Base-by-base conservation (phyloP, 208 protist species). In the Leishmania lainsoni region DNA sequence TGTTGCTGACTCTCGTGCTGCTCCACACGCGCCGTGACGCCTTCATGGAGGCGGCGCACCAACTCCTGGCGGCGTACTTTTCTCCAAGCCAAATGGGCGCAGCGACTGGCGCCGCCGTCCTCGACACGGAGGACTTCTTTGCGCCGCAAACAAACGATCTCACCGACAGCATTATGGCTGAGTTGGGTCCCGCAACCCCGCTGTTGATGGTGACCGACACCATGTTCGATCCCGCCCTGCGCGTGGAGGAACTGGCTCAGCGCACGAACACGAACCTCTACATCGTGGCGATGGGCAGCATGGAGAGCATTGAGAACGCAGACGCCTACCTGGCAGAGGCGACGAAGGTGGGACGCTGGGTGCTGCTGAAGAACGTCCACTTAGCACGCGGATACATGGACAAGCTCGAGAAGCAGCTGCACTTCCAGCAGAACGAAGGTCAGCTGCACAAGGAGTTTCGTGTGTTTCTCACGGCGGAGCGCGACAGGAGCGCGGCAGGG, bases 281-380 rank as follows among this genome's bases (percentile, higher is more conserved):
- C 35, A 75, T 92, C 26, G 91, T 99, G n/a, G 99, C 99, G 20
- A 98, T 99, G 87, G 99, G 99, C 71, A 99, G 97, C 75, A 72
- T 91, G 52, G 99, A 99, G 78, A 96, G 98, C 59, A 96, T 97
- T 68, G 90, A 90, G 26, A 86, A 84, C 26, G 99, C 99, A 8
- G 97, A 99, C 66, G 85, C 91, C 51, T 96, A 98, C 58, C 94
- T 99, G 35, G 82, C 78, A 16, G 78, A 86, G 17, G 96, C 93
- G 3, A 91, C 97, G 68, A 91, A 88, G 71, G 73, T 66, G 9
- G 98, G 99, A 29, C 83, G 83, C 0, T 99, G 99, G 99, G 95
- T 99, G 52, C 86, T 99, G 58, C 89, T 99, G 17, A 99, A 99
- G 89, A 99, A 99, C 87, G 96, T 99, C 3, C 99, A 99, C 88